Evolutionary conservation across 2,329 filamentous ascomycete genomes (phyloP), one percentile per base, ranked within the genome.

Genomic region (Ceratocystis diversiconidia): DNA sequence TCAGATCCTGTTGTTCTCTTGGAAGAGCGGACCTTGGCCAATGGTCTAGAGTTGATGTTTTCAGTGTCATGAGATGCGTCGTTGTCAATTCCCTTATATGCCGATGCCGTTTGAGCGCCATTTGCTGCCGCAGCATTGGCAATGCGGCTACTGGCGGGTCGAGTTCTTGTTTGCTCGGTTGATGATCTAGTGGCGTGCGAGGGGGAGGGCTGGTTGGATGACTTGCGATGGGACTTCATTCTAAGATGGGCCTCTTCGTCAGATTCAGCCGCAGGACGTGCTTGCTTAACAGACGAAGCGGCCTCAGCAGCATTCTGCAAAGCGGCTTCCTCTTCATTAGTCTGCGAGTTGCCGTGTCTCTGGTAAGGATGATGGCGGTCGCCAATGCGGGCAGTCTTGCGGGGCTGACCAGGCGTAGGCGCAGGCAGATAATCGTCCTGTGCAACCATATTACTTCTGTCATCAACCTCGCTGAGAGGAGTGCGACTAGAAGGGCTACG

Each of bases 391-490:
- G 86, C 87, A 17, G 88, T 88, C 80, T 99, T 97, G 68, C 94
- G 85, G 32, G 94, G 94, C 74, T 99, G 94, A 1, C 94, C 94
- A 0, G 94, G 94, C 3, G 94, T 99, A 2, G 94, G 94, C 0
- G 92, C 92, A 2, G 94, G 94, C 4, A 99, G 82, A 71, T 95
- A 95, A 73, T 96, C 92, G 69, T 96, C 91, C 72, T 89, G 84
- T n/a, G 85, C 81, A 62, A 83, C 82, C 69, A 83, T 79, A 70
- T 83, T 85, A 72, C 80, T 82, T 71, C 81, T 78, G 70, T 96
- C 95, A 71, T 95, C 90, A 69, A 99, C 89, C 75, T 99, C 94
- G 64, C 92, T 92, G n/a, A 99, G 83, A 2, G 94, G 92, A 41
- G 90, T 85, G 66, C 94, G 85, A 72, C 85, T 85, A 6, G 88